Percentiles rank a stretch among this genome's conserved stretches.
phyloP scores from a whole-genome alignment of 129 eudicot genomes.

The Lactuca saligna region DNA sequence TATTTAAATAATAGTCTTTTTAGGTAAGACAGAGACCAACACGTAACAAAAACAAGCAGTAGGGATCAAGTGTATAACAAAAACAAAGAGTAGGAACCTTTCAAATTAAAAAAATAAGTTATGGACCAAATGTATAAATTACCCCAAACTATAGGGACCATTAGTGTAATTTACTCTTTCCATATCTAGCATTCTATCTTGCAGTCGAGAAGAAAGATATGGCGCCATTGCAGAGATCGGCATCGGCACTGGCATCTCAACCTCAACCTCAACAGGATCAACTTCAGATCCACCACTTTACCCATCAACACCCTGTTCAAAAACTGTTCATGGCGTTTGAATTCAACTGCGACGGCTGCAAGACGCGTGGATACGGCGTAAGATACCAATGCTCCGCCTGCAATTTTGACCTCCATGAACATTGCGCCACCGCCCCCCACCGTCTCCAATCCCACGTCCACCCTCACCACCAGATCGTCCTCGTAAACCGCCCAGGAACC shows the following conservation, averaged over 20 bases:
- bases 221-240: slow-evolving; percentile 35
- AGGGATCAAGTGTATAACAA: too few species aligned
- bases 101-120: too few species aligned
- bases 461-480: slow-evolving; percentile 27
- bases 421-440: slow-evolving; percentile 28
- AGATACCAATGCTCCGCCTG: slow-evolving; percentile 31
- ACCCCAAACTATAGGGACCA: too few species aligned
- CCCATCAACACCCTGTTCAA: slow-evolving; percentile 22
- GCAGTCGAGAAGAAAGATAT: background rate
- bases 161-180: too few species aligned
- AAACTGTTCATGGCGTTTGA: slow-evolving; percentile 24
- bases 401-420: slow-evolving; percentile 30
- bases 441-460: slow-evolving; percentile 23
- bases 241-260: background rate
- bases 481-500: slow-evolving; percentile 31
- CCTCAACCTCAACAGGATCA: background rate
- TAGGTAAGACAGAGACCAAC: too few species aligned
- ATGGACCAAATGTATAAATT: too few species aligned
- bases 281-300: slow-evolving; percentile 33
- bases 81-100: too few species aligned
- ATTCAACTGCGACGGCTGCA: slow-evolving; percentile 34
- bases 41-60: too few species aligned
- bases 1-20: too few species aligned
- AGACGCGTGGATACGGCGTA: slow-evolving; percentile 21
- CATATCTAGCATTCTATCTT: background rate